These are phyloP conservation scores for Penicillium pulvis DNA, from an alignment of 495 filamentous ascomycete species.

Conservation along the genomic window DNA sequence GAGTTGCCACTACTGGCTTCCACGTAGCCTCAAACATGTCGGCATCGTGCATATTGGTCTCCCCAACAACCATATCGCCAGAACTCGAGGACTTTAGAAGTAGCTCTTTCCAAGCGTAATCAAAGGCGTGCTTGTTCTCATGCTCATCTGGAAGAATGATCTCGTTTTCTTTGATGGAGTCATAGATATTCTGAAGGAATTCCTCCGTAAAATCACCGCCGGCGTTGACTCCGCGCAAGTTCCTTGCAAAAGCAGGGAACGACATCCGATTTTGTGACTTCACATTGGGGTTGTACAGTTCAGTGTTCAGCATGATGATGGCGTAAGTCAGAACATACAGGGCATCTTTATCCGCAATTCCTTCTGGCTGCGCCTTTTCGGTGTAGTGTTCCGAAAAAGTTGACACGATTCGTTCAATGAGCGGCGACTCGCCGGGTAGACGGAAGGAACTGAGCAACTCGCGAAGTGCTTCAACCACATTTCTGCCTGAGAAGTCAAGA, in stretches of 20 bases:
- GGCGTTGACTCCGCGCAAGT: conserved; percentile 85
- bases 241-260: conserved; percentile 75
- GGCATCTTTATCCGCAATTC: conserved; percentile 86
- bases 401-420: conserved; percentile 92
- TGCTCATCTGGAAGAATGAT: conserved; percentile 98
- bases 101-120: conserved; percentile 95
- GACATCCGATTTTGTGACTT: conserved; percentile 83
- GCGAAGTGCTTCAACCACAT: conserved; percentile 87
- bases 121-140: conserved; percentile 92
- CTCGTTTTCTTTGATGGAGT: conserved; percentile 88
- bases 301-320: conserved; percentile 94
- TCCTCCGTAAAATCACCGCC: conserved; percentile 82
- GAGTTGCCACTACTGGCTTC: conserved; percentile 90
- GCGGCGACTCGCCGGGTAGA: conserved; percentile 84
- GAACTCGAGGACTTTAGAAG: conserved; percentile 80
- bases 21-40: conserved; percentile 98
- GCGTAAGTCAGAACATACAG: conserved; percentile 90
- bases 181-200: conserved; percentile 85
- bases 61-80: conserved; percentile 72
- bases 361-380: conserved; percentile 66
- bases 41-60: conserved; percentile 93
- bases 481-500: conserved; percentile 84
- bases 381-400: conserved; percentile 87
- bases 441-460: conserved; percentile 90
- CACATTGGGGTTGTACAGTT: conserved; percentile 91